These are phyloP conservation scores for Sugiyamaella smithiae DNA, from an alignment of 805 yeast genomes.

Conservation along the genomic window DNA sequence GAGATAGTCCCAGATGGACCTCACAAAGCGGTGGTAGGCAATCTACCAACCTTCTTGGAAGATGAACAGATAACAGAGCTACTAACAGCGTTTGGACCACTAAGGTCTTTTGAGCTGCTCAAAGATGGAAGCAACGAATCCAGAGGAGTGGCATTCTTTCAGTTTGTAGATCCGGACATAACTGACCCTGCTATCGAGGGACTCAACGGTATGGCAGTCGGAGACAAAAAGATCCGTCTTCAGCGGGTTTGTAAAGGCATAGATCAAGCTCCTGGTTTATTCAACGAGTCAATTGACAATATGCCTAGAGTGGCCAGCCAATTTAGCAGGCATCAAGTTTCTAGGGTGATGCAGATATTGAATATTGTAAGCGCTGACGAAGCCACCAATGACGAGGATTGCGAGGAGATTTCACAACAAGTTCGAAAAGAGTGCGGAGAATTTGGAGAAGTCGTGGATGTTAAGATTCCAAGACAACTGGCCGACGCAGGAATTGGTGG, in stretches of 20 bases:
- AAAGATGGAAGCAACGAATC: conserved; percentile 45
- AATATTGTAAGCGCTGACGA: conserved; percentile 68
- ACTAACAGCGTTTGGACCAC: conserved; percentile 40
- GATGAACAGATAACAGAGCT: conserved; percentile 45
- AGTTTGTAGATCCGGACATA: conserved; percentile 33
- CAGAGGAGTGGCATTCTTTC: conserved; percentile 58
- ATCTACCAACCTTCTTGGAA: conserved; percentile 43
- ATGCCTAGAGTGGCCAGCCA: conserved; percentile 28
- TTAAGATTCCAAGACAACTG: conserved; percentile 52
- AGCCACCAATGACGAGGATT: conserved; percentile 48
- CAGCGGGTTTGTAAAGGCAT: conserved; percentile 37
- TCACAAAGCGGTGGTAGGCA: conserved; percentile 45
- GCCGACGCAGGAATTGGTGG: conserved; percentile 53
- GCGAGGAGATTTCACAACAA: conserved; percentile 50
- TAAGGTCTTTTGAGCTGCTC: conserved; percentile 44
- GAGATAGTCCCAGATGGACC: conserved; percentile 26
- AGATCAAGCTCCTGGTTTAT: conserved; percentile 23
- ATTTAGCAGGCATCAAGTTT: conserved; percentile 25
- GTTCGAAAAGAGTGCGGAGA: conserved; percentile 48
- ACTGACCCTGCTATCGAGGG: conserved; percentile 33
- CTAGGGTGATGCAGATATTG: conserved; percentile 55
- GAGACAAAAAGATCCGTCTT: conserved; percentile 38
- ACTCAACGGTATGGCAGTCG: conserved; percentile 38
- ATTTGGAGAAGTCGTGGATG: conserved; percentile 50
- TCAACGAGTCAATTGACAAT: conserved; percentile 32